Evolutionary conservation across 257 asterid species (phyloP).

Genomic region (Ehretia macrophylla): DNA sequence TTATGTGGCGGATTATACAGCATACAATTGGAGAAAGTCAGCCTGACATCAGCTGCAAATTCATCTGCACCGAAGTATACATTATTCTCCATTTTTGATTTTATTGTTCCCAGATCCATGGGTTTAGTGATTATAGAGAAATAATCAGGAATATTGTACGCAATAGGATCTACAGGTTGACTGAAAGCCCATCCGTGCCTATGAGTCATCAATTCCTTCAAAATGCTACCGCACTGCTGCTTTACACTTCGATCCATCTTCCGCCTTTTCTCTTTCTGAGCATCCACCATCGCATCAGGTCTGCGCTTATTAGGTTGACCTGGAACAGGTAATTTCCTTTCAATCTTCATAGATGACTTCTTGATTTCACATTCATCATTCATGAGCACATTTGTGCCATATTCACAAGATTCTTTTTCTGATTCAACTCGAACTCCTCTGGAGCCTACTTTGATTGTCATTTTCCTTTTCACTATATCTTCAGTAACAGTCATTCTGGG

Average conservation of each 20-base stretch:
- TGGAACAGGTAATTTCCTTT: conserved; percentile 18
- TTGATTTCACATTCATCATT: conserved; percentile 4
- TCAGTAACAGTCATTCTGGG: conserved; percentile 31
- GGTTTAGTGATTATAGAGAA: conserved; percentile 52
- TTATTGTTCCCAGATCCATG: conserved; percentile 86
- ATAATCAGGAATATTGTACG: conserved; percentile 65
- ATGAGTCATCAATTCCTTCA: conserved; percentile 37
- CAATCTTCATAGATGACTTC: conserved; percentile 17
- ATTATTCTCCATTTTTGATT: conserved; percentile 44
- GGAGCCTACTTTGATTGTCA: conserved; percentile 45
- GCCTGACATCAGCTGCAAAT: conserved; percentile 66
- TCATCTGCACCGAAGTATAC: conserved; percentile 45
- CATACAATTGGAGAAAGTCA: conserved; percentile 80
- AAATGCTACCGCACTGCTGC: too few species aligned
- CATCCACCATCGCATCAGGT: conserved; percentile 26
- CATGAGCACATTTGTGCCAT: not conserved
- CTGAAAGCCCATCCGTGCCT: conserved; percentile 35
- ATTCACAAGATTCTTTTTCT: conserved; percentile 20
- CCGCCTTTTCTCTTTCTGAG: conserved; percentile 44
- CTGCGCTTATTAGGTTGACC: conserved; percentile 43
- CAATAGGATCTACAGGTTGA: conserved; percentile 77
- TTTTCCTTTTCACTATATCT: conserved; percentile 18
- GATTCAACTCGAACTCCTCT: conserved; percentile 30
- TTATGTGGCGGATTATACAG: conserved; percentile 57
- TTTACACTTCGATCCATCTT: conserved; percentile 43